Conservation (phyloP, 2,329 filamentous ascomycete genomes). For the Talaromyces sp. region DNA sequence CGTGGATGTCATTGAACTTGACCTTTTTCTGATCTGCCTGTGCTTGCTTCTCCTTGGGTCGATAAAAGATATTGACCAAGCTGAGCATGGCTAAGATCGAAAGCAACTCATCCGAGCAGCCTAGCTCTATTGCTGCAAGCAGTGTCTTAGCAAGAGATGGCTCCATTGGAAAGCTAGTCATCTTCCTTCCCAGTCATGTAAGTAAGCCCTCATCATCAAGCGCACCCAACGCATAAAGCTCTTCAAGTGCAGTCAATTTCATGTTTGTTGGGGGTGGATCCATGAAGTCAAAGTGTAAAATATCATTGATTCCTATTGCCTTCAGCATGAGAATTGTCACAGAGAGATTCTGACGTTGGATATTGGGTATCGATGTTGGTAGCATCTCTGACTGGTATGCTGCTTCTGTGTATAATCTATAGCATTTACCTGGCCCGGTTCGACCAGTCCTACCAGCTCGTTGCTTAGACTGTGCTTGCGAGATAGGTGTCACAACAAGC, state of each 20-base stretch:
- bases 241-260: constrained; percentile 94
- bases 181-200: constrained; percentile 88
- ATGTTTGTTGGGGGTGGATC: constrained; percentile 96
- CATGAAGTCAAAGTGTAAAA: constrained; percentile 98
- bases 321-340: constrained; percentile 97
- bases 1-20: constrained; percentile 93
- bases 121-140: constrained; percentile 81
- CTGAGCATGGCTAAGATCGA: constrained; percentile 96
- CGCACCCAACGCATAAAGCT: constrained; percentile 87
- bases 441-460: constrained; percentile 88
- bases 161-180: constrained; percentile 99
- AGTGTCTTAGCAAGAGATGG: constrained; percentile 87
- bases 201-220: constrained; percentile 94
- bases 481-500: constrained; percentile 92
- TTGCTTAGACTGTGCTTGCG: constrained; percentile 94
- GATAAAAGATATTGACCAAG: constrained; percentile 89
- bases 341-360: constrained; percentile 90
- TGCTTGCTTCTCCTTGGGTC: constrained; percentile 94
- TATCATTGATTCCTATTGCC: constrained; percentile 98
- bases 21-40: constrained; percentile 97
- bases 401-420: constrained; percentile 90
- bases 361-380: constrained; percentile 93
- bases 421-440: constrained; percentile 95
- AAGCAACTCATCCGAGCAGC: constrained; percentile 91
- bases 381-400: constrained; percentile 97